Base-by-base conservation (phyloP, 495 filamentous ascomycete species). In the Hypoxylon lienhwacheense region DNA sequence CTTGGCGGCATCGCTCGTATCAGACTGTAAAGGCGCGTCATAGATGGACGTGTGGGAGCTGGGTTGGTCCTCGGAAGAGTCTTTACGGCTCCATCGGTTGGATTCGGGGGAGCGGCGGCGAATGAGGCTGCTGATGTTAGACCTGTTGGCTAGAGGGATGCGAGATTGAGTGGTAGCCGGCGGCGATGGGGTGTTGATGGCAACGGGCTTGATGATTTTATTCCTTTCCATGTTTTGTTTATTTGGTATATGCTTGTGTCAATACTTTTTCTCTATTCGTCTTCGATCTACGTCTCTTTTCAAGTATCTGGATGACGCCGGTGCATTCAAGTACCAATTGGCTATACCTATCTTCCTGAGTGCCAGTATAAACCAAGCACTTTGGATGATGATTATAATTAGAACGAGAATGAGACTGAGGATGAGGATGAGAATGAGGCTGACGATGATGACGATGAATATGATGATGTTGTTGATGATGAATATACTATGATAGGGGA, bases 21-120 rank as follows among this genome's bases (percentile, higher is more conserved):
- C 45, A 0, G 71, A 73, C 4, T 65, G 37, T 52, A 54, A 70
- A 10, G 54, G 49, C 17, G 71, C 71, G 37, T 71, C 66, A 41
- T 59, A 73, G 12, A 74, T 64, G 14, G 71, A 74, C 16, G 55
- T 46, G 33, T 73, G 71, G 2, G 66, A 53, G 40, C 69, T 73
- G 1, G 69, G 66, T 12, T 32, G 53, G 6, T 62, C 70, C 22
- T 74, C 66, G 2, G 71, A 71, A 0, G 70, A 73, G 36, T 73
- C 67, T 55, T 50, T 64, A 63, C 62, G 47, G 40, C 69, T 35
- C 53, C 62, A 65, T 55, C 61, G 7, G 46, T 44, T 33, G 11
- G 25, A 8, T 44, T 58, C 20, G 59, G 35, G 34, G 29, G 52
- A 24, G 12, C 37, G 39, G 17, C 50, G 40, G 0, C 24, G 19